Conservation (phyloP, 73 alveolate species). For the Tetrahymena thermophila region DNA sequence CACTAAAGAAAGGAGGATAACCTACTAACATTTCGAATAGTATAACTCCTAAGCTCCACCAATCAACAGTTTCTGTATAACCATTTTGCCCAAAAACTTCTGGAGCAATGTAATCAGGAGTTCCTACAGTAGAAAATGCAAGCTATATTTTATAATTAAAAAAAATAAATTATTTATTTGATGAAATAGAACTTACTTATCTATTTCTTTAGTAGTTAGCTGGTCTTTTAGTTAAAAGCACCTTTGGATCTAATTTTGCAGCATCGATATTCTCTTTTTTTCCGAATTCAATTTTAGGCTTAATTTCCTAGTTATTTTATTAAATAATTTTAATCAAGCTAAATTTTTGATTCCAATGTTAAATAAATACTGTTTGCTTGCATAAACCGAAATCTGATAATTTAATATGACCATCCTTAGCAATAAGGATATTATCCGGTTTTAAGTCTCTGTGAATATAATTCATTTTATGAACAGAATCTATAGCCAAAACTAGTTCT, state of each 20-base stretch:
- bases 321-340: neutral
- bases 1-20: constrained; percentile 78
- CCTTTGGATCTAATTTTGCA: constrained; percentile 12
- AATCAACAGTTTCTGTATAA: constrained; percentile 74
- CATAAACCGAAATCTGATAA: constrained; percentile 42
- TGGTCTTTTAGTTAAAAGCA: neutral
- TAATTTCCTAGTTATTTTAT: constrained; percentile 4
- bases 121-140: constrained; percentile 88
- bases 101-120: constrained; percentile 88
- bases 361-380: constrained; percentile 8
- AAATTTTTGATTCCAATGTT: neutral
- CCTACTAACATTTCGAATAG: constrained; percentile 82
- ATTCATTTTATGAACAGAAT: constrained; percentile 45
- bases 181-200: neutral
- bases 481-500: constrained; percentile 34
- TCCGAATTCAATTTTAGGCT: constrained; percentile 38
- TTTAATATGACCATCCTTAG: constrained; percentile 28
- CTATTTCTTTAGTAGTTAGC: constrained; percentile 4
- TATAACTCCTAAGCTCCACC: constrained; percentile 83
- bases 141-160: constrained; percentile 12
- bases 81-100: constrained; percentile 79
- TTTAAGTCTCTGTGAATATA: constrained; percentile 37
- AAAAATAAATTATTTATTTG: neutral
- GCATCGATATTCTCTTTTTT: constrained; percentile 17
- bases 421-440: constrained; percentile 41